Percentiles rank a stretch among this genome's conserved stretches.
Conservation (phyloP, 2,329 filamentous ascomycete genomes). For the Venturia carpophila region DNA sequence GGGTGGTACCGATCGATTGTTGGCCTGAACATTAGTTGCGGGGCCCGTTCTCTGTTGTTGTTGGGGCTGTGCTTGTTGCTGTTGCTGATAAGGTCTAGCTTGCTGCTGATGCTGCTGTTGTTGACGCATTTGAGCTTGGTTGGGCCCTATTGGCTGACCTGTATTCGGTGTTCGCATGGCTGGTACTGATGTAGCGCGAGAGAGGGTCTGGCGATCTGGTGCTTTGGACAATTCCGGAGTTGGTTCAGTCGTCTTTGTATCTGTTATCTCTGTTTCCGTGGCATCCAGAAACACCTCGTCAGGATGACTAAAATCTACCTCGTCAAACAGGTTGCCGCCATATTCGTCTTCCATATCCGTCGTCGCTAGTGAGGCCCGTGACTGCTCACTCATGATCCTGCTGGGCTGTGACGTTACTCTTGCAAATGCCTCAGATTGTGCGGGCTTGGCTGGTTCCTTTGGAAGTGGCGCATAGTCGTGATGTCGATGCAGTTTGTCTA, state of each 20-base stretch:
- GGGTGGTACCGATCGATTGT: neutral
- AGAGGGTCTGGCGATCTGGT: conserved; percentile 21
- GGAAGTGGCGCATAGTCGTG: conserved; percentile 59
- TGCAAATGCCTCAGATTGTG: conserved; percentile 22
- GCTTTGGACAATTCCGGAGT: neutral
- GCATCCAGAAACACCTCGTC: conserved; percentile 60
- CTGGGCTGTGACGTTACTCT: conserved; percentile 24
- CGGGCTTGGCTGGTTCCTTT: conserved; percentile 42
- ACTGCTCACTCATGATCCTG: conserved; percentile 27
- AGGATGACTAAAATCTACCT: conserved; percentile 53
- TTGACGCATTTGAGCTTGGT: conserved; percentile 21
- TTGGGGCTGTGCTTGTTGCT: conserved; percentile 22
- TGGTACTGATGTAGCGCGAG: conserved; percentile 24
- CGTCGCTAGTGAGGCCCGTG: conserved; percentile 29
- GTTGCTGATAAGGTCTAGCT: conserved; percentile 25
- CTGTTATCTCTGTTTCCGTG: conserved; percentile 26
- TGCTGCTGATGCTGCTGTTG: conserved; percentile 18
- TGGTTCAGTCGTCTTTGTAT: conserved; percentile 22
- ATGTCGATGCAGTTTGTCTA: conserved; percentile 74
- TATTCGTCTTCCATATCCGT: conserved; percentile 46
- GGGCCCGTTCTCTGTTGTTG: conserved; percentile 19
- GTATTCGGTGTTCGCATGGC: conserved; percentile 10
- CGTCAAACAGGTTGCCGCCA: conserved; percentile 48
- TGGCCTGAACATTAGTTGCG: neutral
- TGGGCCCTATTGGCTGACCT: neutral